Evolutionary conservation across 129 eudicot species (phyloP).

Genomic region (Centaurea solstitialis): DNA sequence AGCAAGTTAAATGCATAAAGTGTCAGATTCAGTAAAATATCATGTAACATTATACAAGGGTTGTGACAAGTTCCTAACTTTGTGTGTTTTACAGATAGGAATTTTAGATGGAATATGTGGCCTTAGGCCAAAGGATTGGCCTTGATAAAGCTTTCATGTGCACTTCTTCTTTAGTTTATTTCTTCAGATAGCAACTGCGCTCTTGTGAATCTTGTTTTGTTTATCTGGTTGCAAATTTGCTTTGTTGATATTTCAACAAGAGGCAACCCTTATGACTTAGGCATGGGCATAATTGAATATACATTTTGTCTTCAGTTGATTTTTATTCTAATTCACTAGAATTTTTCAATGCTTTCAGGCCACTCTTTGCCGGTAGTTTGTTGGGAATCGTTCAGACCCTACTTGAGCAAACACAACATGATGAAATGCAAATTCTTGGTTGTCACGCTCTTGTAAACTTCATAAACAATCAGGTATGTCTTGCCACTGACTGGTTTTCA

Average conservation of each 20-base stretch:
- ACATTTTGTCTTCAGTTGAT: neutral
- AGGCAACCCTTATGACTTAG: neutral
- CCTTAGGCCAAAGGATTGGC: too few relatives aligned
- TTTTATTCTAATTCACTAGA: neutral
- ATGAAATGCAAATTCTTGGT: slow-evolving; percentile 70
- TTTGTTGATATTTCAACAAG: slow-evolving; percentile 5
- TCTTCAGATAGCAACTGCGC: neutral
- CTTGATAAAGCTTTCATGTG: too few relatives aligned
- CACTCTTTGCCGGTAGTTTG: slow-evolving; percentile 71
- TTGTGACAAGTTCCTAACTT: too few relatives aligned
- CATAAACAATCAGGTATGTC: slow-evolving; percentile 59
- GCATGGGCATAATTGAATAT: neutral
- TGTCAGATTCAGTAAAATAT: too few relatives aligned
- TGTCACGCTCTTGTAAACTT: slow-evolving; percentile 76
- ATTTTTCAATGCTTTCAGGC: slow-evolving; percentile 45
- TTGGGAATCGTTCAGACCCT: slow-evolving; percentile 70
- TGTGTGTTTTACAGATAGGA: too few relatives aligned
- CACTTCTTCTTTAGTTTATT: too few relatives aligned
- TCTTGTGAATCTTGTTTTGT: neutral
- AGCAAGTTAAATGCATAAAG: too few relatives aligned
- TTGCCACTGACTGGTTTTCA: neutral
- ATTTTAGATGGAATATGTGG: too few relatives aligned
- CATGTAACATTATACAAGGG: too few relatives aligned
- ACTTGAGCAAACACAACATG: slow-evolving; percentile 55
- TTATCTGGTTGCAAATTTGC: neutral